Percentiles rank a stretch among this genome's conserved stretches.
Evolutionary conservation across 23 red algal species (phyloP).

Genomic region (Gracilaria vermiculophylla): DNA sequence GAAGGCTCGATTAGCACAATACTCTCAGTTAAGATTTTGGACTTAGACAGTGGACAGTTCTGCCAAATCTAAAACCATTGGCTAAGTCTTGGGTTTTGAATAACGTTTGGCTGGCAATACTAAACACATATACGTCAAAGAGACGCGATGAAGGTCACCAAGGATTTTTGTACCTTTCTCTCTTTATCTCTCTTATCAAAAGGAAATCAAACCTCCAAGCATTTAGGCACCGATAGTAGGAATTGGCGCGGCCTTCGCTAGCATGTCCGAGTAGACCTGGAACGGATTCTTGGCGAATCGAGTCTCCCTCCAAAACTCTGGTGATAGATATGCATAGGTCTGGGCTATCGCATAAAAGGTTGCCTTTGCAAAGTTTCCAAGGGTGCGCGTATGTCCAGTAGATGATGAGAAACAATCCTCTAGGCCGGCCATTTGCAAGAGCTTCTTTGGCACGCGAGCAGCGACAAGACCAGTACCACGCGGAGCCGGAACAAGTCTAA

Average conservation of each 20-base stretch:
- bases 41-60: too few relatives aligned
- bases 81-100: too few relatives aligned
- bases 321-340: slow-evolving; percentile 90
- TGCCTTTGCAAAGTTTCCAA: slow-evolving; percentile 99
- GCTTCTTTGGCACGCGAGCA: slow-evolving; percentile 95
- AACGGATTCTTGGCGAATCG: slow-evolving; percentile 84
- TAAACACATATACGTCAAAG: not conserved
- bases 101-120: too few relatives aligned
- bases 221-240: slow-evolving; percentile 49
- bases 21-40: too few relatives aligned
- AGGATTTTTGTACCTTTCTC: not conserved
- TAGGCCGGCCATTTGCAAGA: slow-evolving; percentile 92
- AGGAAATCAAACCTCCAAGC: not conserved
- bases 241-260: slow-evolving; percentile 57
- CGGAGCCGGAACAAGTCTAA: slow-evolving; percentile 94
- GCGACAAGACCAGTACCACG: slow-evolving; percentile 97
- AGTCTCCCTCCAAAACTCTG: slow-evolving; percentile 99
- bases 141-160: not conserved
- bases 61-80: too few relatives aligned
- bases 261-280: slow-evolving; percentile 79
- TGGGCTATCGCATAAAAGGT: slow-evolving; percentile 91
- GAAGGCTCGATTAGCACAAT: slow-evolving; percentile 47
- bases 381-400: slow-evolving; percentile 93
- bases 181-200: not conserved
- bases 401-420: slow-evolving; percentile 96